Evolutionary conservation across 73 alveolate genomes (phyloP), one percentile per base, ranked within the genome.

Genomic region (Breviolum minutum): DNA sequence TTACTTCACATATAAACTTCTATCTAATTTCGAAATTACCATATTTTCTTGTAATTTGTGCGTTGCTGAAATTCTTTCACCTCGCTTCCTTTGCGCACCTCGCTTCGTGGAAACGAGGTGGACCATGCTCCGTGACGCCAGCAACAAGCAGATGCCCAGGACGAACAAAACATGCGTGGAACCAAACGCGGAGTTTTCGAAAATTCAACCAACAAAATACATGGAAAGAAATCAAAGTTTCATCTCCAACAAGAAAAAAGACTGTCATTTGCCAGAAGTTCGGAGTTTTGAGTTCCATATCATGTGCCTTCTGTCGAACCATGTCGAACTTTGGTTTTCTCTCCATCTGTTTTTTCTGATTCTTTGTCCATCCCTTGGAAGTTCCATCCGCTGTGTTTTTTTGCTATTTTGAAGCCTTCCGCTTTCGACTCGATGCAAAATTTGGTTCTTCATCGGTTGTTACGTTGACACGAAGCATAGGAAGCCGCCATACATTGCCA

Each of bases 81-180:
- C 54, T 40, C 32, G 81, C 13, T 77, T 30, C 63, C n/a, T n/a
- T n/a, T n/a, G n/a, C n/a, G n/a, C 54, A 40, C 54, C 54, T 40
- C 32, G 81, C 13, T 77, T 30, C 63, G 86, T 77, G 74, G 17
- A 66, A 17, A 66, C 74, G 61, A 89, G 95, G 95, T 89, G 95
- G 95, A 89, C 95, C 70, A 89, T 89, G 95, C 86, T 89, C 62
- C 95, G 95, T 62, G 95, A 89, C 71, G 63, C 81, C 69, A 68
- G 86, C 86, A 69, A 69, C 73, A 89, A 89, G 95, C 95, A 89
- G 86, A 89, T 89, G 95, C 95, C 95, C 22, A 86, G 76, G 93
- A 40, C 54, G 54, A 40, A 40, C 54, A 40, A 40, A 16, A 69
- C 7, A 19, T 2, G 27, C 79, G 79, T 40, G 0, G 0, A 68